Evolutionary conservation across 768 basidiomycete species (phyloP).

Genomic region (Hygrocybe coccinea): DNA sequence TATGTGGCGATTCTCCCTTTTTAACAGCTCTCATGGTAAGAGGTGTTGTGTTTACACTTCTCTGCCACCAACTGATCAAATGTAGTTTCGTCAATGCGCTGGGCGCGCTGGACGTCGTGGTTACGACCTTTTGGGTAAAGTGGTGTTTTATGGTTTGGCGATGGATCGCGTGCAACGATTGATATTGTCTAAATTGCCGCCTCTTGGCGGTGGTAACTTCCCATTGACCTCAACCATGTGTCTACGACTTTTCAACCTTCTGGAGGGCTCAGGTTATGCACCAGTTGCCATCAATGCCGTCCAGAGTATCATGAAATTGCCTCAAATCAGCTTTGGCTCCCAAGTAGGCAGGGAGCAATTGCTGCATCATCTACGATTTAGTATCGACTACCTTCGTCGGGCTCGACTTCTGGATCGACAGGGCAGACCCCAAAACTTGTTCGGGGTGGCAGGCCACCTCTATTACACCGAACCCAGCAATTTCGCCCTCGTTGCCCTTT

Average conservation of each 20-base stretch:
- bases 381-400: conserved; percentile 65
- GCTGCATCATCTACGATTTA: conserved; percentile 62
- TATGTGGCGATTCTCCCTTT: conserved; percentile 57
- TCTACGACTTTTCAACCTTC: conserved; percentile 59
- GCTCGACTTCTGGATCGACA: conserved; percentile 46
- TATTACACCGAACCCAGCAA: conserved; percentile 70
- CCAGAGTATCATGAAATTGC: conserved; percentile 49
- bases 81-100: conserved; percentile 94
- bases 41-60: neutral
- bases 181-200: conserved; percentile 57
- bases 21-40: conserved; percentile 57
- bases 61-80: conserved; percentile 3
- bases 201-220: conserved; percentile 56
- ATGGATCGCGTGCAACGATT: conserved; percentile 61
- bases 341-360: conserved; percentile 52
- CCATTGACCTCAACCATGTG: conserved; percentile 63
- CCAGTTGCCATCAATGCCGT: conserved; percentile 46
- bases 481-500: conserved; percentile 55
- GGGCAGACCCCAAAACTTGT: conserved; percentile 57
- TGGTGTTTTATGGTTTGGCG: conserved; percentile 69
- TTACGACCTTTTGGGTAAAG: conserved; percentile 89
- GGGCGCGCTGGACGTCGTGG: conserved; percentile 96
- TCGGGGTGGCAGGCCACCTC: conserved; percentile 49
- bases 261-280: conserved; percentile 55
- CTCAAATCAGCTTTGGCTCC: conserved; percentile 55